Evolutionary conservation across 768 basidiomycete genomes (phyloP), one percentile per base, ranked within the genome.

Genomic region (Mycena epipterygia): DNA sequence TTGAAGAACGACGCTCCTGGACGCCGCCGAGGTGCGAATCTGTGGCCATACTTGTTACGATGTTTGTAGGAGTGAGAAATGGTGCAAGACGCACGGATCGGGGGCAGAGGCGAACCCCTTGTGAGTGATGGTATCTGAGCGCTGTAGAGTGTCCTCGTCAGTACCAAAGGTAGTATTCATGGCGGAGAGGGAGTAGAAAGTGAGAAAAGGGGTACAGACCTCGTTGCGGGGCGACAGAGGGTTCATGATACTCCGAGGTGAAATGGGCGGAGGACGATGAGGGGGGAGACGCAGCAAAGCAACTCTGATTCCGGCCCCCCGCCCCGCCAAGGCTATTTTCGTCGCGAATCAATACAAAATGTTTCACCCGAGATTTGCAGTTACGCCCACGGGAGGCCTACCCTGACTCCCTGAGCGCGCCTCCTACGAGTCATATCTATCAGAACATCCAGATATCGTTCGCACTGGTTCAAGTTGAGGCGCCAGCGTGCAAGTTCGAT

Each of bases 1-100:
- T 79, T 64, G 16, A 76, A 51, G 49, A 78, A 74, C 1, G 74
- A 74, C 4, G 69, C 56, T 16, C 73, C 70, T n/a, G 67, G 68
- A 42, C 72, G 72, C 17, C 72, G 59, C 29, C 72, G 46, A 1
- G 72, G 48, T 23, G 72, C 72, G 2, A 70, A 52, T 63, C 72
- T 73, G 55, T 21, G 51, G 62, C 19, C 29, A 25, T 30, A 42
- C 32, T n/a, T 53, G 32, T 33, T 25, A 51, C n/a, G 25, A 46
- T 8, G 42, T 29, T 27, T 57, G 48, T 49, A 42, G 52, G 41
- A 30, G 53, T n/a, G 19, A 14, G 35, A 56, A 29, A 7, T 3
- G 16, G 48, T 7, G 8, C 13, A 42, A 52, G 17, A 64, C 67
- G 39, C n/a, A 72, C 72, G 68, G 48, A 67, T 73, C 72, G 12